Percentiles rank a stretch among this genome's conserved stretches.
phyloP scores from a whole-genome alignment of 179 eudicot species.

The Spergularia azorica region DNA sequence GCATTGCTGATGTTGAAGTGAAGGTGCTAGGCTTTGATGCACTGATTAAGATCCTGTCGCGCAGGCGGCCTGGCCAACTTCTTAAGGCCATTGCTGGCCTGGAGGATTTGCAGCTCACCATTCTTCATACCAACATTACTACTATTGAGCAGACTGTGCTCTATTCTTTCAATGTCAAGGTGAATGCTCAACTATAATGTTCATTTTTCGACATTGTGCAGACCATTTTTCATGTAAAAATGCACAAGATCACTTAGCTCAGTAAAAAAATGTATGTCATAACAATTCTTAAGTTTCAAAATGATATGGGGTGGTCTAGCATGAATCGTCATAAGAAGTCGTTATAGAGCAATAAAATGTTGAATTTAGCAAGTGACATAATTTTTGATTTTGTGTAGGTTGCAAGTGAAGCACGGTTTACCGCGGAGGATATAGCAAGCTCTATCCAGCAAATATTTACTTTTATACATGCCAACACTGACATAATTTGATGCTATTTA shows the following conservation, averaged over 20 bases:
- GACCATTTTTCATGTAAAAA: too few species aligned
- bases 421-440: slow-evolving; percentile 81
- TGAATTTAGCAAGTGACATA: too few species aligned
- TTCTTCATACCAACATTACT: slow-evolving; percentile 84
- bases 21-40: slow-evolving; percentile 81
- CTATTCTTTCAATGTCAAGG: slow-evolving; percentile 93
- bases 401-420: slow-evolving; percentile 55
- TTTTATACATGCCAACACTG: slow-evolving; percentile 68
- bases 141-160: slow-evolving; percentile 91
- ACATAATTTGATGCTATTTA: slow-evolving; percentile 23
- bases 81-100: slow-evolving; percentile 73
- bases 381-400: slow-evolving; percentile 42
- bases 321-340: too few species aligned
- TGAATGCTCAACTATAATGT: slow-evolving; percentile 17
- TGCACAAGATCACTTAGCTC: too few species aligned
- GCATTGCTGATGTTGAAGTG: slow-evolving; percentile 85
- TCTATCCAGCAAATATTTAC: slow-evolving; percentile 82
- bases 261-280: too few species aligned
- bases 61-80: slow-evolving; percentile 82
- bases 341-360: too few species aligned
- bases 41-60: slow-evolving; percentile 78
- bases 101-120: slow-evolving; percentile 70
- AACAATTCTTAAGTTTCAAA: too few species aligned
- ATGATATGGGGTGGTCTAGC: too few species aligned
- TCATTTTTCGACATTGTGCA: background rate